These are phyloP conservation scores for Carex myosuroides DNA, from an alignment of 176 grass and related monocot genomes.

Conservation along the genomic window DNA sequence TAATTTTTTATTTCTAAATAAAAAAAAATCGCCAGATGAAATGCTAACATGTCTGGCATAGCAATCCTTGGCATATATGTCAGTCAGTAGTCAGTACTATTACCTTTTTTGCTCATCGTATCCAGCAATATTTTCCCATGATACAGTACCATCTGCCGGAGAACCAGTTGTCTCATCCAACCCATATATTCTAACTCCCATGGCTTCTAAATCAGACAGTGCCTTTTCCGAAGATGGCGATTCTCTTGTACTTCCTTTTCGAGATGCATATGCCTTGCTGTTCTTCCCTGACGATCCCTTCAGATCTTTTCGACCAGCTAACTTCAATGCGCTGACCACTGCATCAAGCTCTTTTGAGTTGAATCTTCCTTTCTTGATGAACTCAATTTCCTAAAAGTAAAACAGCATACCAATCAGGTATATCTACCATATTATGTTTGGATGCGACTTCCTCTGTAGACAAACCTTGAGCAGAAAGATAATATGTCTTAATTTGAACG, in stretches of 20 bases:
- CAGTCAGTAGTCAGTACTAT: neutral
- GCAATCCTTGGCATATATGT: neutral
- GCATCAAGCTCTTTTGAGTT: constrained; percentile 75
- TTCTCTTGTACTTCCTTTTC: constrained; percentile 50
- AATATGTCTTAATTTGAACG: neutral
- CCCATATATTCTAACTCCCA: constrained; percentile 86
- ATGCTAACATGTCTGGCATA: neutral
- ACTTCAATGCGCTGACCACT: constrained; percentile 52
- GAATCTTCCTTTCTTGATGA: constrained; percentile 61
- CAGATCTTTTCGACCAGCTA: constrained; percentile 51
- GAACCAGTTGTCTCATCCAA: constrained; percentile 68
- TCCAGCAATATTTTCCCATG: constrained; percentile 90
- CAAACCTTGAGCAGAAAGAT: neutral
- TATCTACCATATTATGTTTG: neutral
- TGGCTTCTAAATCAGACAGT: constrained; percentile 79
- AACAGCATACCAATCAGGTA: neutral
- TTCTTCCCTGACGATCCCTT: constrained; percentile 44
- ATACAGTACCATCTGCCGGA: constrained; percentile 63
- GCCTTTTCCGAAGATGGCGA: constrained; percentile 51
- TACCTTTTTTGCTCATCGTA: constrained; percentile 90
- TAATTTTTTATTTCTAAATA: no score
- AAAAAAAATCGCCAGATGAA: neutral
- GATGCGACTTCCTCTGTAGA: neutral
- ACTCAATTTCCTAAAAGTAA: constrained; percentile 61
- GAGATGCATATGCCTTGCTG: constrained; percentile 18